Base-by-base conservation (phyloP, 176 grass and related monocot genomes). In the Bromus sterilis region DNA sequence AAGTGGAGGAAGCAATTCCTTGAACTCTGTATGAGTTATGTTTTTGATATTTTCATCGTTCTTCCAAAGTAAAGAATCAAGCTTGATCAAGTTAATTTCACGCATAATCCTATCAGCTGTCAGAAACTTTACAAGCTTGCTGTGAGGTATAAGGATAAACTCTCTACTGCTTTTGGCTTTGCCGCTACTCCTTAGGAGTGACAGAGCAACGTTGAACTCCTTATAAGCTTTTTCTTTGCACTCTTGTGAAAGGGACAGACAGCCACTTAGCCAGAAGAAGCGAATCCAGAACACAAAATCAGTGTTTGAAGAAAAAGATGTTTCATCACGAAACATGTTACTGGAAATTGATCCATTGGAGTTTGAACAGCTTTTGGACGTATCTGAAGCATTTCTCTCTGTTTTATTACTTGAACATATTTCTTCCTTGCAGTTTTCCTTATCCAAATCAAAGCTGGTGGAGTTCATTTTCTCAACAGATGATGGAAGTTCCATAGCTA, bases 11-110 rank as follows among this genome's bases (percentile, higher is more conserved):
- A 98, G 87, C 78, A 93, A 89, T 36, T 91, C 84, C 65, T 91
- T 91, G 85, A 91, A 98, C 74, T 98, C 95, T 77, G 81, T 80
- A 67, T 92, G 83, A 82, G 90, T 88, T 84, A 93, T 91, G 82
- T 91, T 94, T 28, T 87, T 87, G 51, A 93, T 93, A 75, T 87
- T 86, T 85, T 98, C 95, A 76, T 92, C 93, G 26, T 89, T 84
- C 30, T 92, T 88, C 80, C 88, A 89, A 80, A 98, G 89, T 89
- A 98, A 82, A 25, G 81, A 91, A 78, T 98, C 88, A 59, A 98
- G 88, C 80, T 89, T 98, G 78, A 98, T 87, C 69, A 94, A 92
- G 70, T 98, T 98, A 74, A 98, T 92, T 91, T 98, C 84, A 85
- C 91, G 90, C 62, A 87, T 82, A 85, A 98, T 85, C 83, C 92